Evolutionary conservation across 192 early-diverging fungal genomes (phyloP).

Genomic region (Dissophora globulifera): DNA sequence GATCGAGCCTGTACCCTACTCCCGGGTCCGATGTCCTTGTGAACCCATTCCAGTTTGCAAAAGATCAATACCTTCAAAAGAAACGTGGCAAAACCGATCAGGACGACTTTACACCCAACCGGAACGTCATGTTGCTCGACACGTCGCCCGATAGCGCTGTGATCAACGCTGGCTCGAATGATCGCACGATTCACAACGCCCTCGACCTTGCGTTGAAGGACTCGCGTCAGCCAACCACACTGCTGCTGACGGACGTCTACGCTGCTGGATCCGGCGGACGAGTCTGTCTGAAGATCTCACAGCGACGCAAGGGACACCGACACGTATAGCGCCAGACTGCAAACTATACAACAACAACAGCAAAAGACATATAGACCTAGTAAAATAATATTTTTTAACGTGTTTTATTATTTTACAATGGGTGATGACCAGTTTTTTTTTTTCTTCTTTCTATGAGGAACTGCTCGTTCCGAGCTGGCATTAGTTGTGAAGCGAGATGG

Average conservation of each 20-base stretch:
- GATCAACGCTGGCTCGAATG: conserved; percentile 22
- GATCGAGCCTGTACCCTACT: conserved; percentile 24
- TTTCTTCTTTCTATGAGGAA: no score
- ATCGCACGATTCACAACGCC: conserved; percentile 16
- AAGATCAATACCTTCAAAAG: conserved; percentile 7
- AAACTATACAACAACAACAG: no score
- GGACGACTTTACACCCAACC: conserved; percentile 28
- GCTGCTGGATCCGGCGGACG: conserved; percentile 30
- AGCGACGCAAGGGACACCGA: conserved; percentile 26
- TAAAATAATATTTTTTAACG: background rate
- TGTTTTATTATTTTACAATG: no score
- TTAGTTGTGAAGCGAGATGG: background rate
- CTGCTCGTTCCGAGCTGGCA: no score
- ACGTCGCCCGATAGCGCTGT: conserved; percentile 6
- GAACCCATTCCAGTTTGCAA: conserved; percentile 2
- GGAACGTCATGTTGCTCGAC: conserved; percentile 40
- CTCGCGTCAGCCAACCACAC: conserved; percentile 13
- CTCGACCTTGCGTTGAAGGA: conserved; percentile 3
- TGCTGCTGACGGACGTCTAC: conserved; percentile 41
- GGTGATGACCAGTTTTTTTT: no score
- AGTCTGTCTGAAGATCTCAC: conserved; percentile 24
- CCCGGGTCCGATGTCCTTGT: conserved; percentile 12
- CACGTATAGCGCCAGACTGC: no score
- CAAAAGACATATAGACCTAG: background rate
- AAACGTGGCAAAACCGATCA: conserved; percentile 27